A percentile compares a stretch with the other conserved stretches of the same genome.
Evolutionary conservation across 1,284 basidiomycete species (phyloP).

Genomic region (Fomitopsis palustris): DNA sequence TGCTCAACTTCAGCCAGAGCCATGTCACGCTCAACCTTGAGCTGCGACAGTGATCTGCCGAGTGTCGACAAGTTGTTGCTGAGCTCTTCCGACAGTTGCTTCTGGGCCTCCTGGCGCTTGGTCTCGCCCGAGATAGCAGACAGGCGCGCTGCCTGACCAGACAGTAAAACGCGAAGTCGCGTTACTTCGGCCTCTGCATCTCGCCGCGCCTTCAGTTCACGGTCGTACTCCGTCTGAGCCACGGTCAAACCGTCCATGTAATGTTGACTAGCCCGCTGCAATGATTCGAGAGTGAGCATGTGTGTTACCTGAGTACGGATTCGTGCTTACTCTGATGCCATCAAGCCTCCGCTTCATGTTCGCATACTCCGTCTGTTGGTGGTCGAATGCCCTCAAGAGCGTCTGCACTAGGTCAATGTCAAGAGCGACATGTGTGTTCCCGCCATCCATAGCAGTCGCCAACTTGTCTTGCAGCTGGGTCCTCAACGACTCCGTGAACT

Average conservation of each 20-base stretch:
- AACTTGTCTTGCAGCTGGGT: conserved; percentile 59
- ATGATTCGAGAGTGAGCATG: no score
- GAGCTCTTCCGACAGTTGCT: conserved; percentile 78
- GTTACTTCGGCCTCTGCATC: conserved; percentile 93
- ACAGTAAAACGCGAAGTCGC: conserved; percentile 78
- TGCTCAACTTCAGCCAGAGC: conserved; percentile 92
- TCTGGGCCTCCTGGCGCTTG: conserved; percentile 73
- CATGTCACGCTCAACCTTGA: conserved; percentile 89
- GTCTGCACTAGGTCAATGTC: conserved; percentile 75
- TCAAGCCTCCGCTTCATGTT: conserved; percentile 79
- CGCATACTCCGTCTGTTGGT: conserved; percentile 58
- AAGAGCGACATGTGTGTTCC: conserved; percentile 64
- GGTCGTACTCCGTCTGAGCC: conserved; percentile 92
- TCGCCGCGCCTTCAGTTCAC: conserved; percentile 80
- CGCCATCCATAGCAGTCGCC: conserved; percentile 59
- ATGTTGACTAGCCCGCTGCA: conserved; percentile 81
- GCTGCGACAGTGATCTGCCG: conserved; percentile 82
- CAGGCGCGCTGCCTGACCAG: conserved; percentile 86
- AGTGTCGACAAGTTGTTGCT: conserved; percentile 74
- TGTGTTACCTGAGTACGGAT: neutral
- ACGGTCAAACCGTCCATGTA: conserved; percentile 90
- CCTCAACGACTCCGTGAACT: conserved; percentile 43
- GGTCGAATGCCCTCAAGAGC: conserved; percentile 68
- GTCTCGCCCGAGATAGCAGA: conserved; percentile 81
- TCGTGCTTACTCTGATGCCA: conserved; percentile 73